phyloP scores from a whole-genome alignment of 1,284 basidiomycete genomes.

The Chiua sp. region DNA sequence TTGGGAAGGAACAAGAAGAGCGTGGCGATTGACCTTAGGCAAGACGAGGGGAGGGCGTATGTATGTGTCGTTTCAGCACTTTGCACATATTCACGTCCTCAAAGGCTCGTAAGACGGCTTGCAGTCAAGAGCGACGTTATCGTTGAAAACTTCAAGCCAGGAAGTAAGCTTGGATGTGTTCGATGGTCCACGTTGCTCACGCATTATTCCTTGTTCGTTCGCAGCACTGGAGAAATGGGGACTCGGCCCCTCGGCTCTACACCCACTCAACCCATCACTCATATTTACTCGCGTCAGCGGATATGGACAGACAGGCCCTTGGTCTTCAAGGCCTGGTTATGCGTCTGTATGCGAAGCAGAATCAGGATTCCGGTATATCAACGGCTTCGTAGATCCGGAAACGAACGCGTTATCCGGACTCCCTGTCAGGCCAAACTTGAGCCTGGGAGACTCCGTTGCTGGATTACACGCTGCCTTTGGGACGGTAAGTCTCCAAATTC shows the following conservation, averaged over 20 bases:
- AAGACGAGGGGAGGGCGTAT: slow-evolving; percentile 64
- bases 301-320: slow-evolving; percentile 76
- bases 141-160: slow-evolving; percentile 75
- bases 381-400: slow-evolving; percentile 61
- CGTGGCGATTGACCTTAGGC: slow-evolving; percentile 66
- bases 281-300: slow-evolving; percentile 77
- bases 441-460: slow-evolving; percentile 71
- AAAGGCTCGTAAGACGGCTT: slow-evolving; percentile 63
- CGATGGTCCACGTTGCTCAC: slow-evolving; percentile 7
- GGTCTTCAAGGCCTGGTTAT: slow-evolving; percentile 70
- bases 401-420: slow-evolving; percentile 61
- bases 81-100: neutral
- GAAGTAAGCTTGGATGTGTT: slow-evolving; percentile 47
- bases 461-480: slow-evolving; percentile 76
- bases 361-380: slow-evolving; percentile 74
- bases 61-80: slow-evolving; percentile 24
- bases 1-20: slow-evolving; percentile 76
- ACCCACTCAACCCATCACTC: slow-evolving; percentile 62
- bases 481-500: slow-evolving; percentile 48
- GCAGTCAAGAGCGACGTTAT: slow-evolving; percentile 67
- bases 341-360: slow-evolving; percentile 78
- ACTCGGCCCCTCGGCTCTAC: slow-evolving; percentile 60
- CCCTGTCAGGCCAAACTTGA: slow-evolving; percentile 72
- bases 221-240: slow-evolving; percentile 72
- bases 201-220: neutral